Evolutionary conservation across 192 early-diverging fungal species (phyloP), one percentile per base, ranked within the genome.

Genomic region (Gonapodya prolifera): DNA sequence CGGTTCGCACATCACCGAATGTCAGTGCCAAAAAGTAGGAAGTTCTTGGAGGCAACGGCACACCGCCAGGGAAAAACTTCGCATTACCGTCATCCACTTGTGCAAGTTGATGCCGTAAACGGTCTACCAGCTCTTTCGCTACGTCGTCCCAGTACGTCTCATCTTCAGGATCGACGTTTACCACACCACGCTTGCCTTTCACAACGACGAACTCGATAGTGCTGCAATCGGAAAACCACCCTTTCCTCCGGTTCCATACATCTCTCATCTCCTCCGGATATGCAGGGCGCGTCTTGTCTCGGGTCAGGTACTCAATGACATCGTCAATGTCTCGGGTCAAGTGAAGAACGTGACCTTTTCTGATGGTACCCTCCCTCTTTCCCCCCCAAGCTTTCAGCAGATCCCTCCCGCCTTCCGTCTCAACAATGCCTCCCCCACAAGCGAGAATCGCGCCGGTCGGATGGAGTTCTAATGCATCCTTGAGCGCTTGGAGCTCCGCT

Each of bases 401-500:
- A 18, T 81, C 79, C n/a, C 95, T 86, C n/a, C 87, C 91, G 0
- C 80, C 88, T 32, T 84, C 83, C 0, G 87, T 90, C 82, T 99
- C 97, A 34, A 99, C 93, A 35, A 98, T 91, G 29, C 97, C 97
- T 35, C 97, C 97, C 34, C 97, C 97, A 80, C 95, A 97, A 1
- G 95, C 91, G 77, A 98, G 86, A 18, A 99, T 83, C 70, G 91
- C 84, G 28, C 86, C 89, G 0, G 71, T 85, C 8, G 90, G 84
- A 78, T 91, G 83, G 29, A 84, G 78, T 30, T 78, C 69, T 77
- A 98, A 83, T 1, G 91, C 83, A 34, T 90, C 79, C 18, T 76
- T 77, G n/a, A 99, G 83, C 30, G 90, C 82, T 31, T 87, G 85
- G 30, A 84, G 78, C 85, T 99, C 97, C 77, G 91, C 87, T 18